Percentiles rank a stretch among this genome's conserved stretches.
Conservation (phyloP, 345 rosid species). For the Eucalyptus urophylla region DNA sequence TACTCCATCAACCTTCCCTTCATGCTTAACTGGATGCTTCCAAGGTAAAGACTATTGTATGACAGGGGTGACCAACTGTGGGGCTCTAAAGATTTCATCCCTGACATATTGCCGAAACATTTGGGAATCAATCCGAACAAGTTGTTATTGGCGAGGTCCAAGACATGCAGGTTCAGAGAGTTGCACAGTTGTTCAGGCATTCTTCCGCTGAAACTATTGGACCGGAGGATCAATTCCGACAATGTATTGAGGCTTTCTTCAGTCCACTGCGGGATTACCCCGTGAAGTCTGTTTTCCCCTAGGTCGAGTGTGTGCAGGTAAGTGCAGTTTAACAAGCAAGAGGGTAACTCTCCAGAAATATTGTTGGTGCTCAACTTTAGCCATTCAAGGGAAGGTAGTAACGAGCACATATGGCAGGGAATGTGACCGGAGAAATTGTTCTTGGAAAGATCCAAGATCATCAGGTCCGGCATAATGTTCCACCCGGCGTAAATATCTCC, state of each 20-base stretch:
- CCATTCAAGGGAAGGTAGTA: not conserved
- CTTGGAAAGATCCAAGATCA: not conserved
- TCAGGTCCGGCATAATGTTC: not conserved
- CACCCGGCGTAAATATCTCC: conserved; percentile 5
- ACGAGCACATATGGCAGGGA: not conserved
- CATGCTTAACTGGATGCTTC: not conserved
- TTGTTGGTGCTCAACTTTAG: not conserved
- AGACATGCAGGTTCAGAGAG: not conserved
- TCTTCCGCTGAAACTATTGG: not conserved
- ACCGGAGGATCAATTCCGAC: not conserved
- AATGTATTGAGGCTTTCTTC: not conserved
- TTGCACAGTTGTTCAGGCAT: not conserved
- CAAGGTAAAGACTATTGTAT: no score
- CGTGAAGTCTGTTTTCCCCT: conserved; percentile 5
- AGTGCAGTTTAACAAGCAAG: not conserved
- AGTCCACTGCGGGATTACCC: not conserved
- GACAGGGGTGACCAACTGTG: no score
- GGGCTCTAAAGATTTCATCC: not conserved
- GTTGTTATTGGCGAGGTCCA: not conserved
- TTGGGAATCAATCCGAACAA: not conserved
- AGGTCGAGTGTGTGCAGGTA: not conserved
- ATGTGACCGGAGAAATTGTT: conserved; percentile 4
- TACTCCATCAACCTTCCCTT: not conserved
- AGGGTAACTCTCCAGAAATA: conserved; percentile 4
- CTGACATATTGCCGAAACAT: not conserved